Evolutionary conservation across 805 yeast species (phyloP).

Genomic region (Tetrapisispora iriomotensis): DNA sequence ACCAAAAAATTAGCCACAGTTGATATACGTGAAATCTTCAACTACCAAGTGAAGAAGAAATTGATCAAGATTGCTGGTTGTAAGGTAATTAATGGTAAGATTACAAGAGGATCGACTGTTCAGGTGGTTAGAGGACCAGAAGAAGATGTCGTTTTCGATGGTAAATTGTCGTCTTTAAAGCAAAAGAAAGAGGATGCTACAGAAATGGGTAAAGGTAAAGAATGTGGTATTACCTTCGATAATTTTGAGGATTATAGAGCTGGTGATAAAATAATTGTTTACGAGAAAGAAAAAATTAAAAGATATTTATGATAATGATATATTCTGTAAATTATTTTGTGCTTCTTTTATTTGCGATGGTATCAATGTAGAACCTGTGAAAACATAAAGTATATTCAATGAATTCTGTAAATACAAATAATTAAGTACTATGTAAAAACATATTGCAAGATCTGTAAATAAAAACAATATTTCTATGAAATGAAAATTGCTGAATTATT

Average conservation of each 20-base stretch:
- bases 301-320: slow-evolving; percentile 35
- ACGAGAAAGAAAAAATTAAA: slow-evolving; percentile 53
- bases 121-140: slow-evolving; percentile 44
- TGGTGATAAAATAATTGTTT: slow-evolving; percentile 69
- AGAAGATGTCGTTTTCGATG: slow-evolving; percentile 38
- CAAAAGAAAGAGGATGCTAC: slow-evolving; percentile 70
- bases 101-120: slow-evolving; percentile 49
- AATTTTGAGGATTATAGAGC: slow-evolving; percentile 55
- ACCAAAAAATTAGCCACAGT: slow-evolving; percentile 57
- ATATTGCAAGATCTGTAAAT: too few relatives aligned
- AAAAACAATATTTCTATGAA: too few relatives aligned
- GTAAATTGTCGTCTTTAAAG: slow-evolving; percentile 62
- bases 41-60: slow-evolving; percentile 51
- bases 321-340: slow-evolving; percentile 8
- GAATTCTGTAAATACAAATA: too few relatives aligned
- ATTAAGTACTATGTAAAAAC: too few relatives aligned
- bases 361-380: neutral
- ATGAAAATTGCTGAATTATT: too few relatives aligned
- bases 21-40: slow-evolving; percentile 61
- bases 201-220: slow-evolving; percentile 76
- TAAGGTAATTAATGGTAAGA: slow-evolving; percentile 58
- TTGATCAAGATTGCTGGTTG: slow-evolving; percentile 76
- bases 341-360: neutral
- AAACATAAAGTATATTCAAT: neutral
- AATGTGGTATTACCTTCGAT: slow-evolving; percentile 76